Evolutionary conservation across 176 grass and related monocot species (phyloP), one percentile per base, ranked within the genome.

Genomic region (Zizania latifolia): DNA sequence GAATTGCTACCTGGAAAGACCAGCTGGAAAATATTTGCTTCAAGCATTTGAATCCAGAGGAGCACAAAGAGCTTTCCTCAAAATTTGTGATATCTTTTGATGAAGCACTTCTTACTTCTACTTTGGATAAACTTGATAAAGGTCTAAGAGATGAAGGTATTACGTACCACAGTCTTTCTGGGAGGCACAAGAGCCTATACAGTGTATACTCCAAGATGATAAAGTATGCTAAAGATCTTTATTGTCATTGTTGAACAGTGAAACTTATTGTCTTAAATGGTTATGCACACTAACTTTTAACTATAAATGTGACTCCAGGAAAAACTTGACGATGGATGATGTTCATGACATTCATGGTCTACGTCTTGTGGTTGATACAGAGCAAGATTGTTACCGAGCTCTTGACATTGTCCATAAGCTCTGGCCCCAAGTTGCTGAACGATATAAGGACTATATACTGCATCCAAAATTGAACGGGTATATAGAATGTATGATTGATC

Each of bases 321-420:
- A 99, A 66, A 99, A 94, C 41, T 50, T 94, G 56, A 86, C 53
- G 6, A 90, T 86, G 82, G 84, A 94, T 71, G 84, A 90, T 15
- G 90, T 95, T 22, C 96, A 92, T 78, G 96, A 99, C 65, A 99
- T 99, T 56, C 92, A 95, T 68, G 96, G 92, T 23, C 76, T 99
- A 33, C 86, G 96, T 5, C 86, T 99, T 54, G 83, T 99, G 53
- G 96, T 95, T 66, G 92, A 95, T 3, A 92, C 84, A 38, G 87
- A 95, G 51, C 44, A 92, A 75, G 96, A 90, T 77, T 99, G 96
- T 75, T 99, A 95, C 55, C 76, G 39, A 64, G 89, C 89, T 57
- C 85, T 95, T n/a, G 76, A 88, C 13, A 70, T 92, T 2, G 89
- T 95, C 59, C 92, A 94, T 77, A 78, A 68, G 31, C 48, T 99